Conservation (phyloP, 75 land plant genomes). For the Selaginella tamariscina region DNA sequence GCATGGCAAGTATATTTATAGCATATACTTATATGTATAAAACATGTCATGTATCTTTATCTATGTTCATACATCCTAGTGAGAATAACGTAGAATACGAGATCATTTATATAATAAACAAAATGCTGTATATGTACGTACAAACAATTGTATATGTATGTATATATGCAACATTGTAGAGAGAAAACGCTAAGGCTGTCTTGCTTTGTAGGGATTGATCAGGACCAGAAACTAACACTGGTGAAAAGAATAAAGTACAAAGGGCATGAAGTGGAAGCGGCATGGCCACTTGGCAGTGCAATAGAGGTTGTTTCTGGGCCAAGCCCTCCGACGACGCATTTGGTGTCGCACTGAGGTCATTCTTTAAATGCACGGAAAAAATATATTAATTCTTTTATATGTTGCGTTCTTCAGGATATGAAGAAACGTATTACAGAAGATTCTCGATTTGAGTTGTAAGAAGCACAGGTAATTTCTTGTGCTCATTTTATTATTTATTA, state of each 20-base stretch:
- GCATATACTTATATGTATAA: too few species aligned
- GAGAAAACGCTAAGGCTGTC: not conserved
- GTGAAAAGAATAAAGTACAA: slow-evolving; percentile 70
- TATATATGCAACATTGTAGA: not conserved
- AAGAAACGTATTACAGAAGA: not conserved
- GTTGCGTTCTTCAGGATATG: not conserved
- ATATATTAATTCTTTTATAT: not conserved
- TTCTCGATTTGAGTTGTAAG: not conserved
- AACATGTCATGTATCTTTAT: slow-evolving; percentile 3
- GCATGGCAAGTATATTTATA: too few species aligned
- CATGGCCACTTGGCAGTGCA: slow-evolving; percentile 96
- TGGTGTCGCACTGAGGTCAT: too few species aligned
- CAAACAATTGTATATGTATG: not conserved
- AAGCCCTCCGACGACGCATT: not conserved
- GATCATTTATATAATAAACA: too few species aligned
- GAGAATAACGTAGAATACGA: too few species aligned
- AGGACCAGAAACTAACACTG: slow-evolving; percentile 53
- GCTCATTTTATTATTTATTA: too few species aligned
- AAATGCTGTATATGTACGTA: too few species aligned
- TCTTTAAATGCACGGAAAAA: not conserved
- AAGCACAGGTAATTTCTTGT: not conserved
- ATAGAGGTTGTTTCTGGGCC: slow-evolving; percentile 53
- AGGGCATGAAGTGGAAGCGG: slow-evolving; percentile 61
- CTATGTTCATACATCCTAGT: too few species aligned
- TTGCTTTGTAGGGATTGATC: slow-evolving; percentile 35